Evolutionary conservation across 306 rosid genomes (phyloP).

Genomic region (Quercus ilex): DNA sequence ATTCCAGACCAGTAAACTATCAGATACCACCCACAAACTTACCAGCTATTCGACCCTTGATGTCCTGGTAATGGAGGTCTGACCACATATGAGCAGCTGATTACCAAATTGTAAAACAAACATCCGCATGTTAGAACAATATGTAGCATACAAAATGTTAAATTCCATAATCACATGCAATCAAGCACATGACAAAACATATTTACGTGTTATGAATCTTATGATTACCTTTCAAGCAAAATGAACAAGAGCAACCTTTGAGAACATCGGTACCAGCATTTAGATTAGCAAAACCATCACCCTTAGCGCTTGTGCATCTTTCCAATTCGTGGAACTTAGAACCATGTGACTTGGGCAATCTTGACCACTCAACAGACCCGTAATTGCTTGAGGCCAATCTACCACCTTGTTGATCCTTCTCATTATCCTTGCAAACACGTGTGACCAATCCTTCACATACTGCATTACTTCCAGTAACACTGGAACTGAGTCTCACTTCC

Average conservation of each 20-base stretch:
- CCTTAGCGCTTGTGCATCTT: conserved; percentile 50
- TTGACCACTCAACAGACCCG: conserved; percentile 20
- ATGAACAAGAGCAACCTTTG: conserved; percentile 66
- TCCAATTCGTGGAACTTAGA: conserved; percentile 43
- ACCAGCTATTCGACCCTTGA: conserved; percentile 80
- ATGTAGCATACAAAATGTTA: neutral
- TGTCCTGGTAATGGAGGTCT: conserved; percentile 90
- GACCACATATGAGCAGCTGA: conserved; percentile 82
- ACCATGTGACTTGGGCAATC: conserved; percentile 31
- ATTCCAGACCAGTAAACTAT: neutral
- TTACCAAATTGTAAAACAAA: conserved; percentile 20
- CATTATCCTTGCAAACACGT: conserved; percentile 22
- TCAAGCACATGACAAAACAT: neutral
- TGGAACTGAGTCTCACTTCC: conserved; percentile 16
- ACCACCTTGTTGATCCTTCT: conserved; percentile 13
- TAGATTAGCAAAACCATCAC: conserved; percentile 19
- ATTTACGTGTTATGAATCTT: neutral
- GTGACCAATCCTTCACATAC: conserved; percentile 24
- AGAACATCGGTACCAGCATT: conserved; percentile 33
- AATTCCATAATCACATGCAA: neutral
- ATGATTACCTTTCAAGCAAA: conserved; percentile 79
- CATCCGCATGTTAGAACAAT: conserved; percentile 13
- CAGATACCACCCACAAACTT: conserved; percentile 16
- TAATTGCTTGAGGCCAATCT: conserved; percentile 23
- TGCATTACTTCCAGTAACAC: conserved; percentile 13